Evolutionary conservation across 805 yeast species (phyloP), one percentile per base, ranked within the genome.

Genomic region (Wickerhamia fluorescens): DNA sequence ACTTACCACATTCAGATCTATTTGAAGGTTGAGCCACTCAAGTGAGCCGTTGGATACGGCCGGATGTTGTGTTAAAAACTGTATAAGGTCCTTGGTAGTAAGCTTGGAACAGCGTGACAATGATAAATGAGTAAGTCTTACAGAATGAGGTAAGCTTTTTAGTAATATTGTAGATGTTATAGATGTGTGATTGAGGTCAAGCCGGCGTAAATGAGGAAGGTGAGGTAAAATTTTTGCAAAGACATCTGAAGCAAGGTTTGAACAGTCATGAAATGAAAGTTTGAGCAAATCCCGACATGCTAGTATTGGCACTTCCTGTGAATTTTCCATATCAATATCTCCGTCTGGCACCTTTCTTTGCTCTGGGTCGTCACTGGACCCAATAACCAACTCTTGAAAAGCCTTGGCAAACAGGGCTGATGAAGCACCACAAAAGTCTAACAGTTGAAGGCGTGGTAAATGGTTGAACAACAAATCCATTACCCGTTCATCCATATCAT

Each of bases 401-500:
- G 82, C 78, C 9, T 61, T 43, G 8, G 75, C 73, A 47, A 86
- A 84, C 17, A 48, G 58, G 20, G 61, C 63, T 25, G 83, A 80
- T 5, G 85, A 73, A 21, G 94, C 83, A 6, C 96, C 96, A 53
- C 96, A 87, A 38, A 87, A 85, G 54, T 87, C 96, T 8, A 87
- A 56, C 1, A 84, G 73, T 51, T 78, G 72, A 28, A 88, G 59
- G 31, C 66, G 58, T 4, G 69, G 69, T 44, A 75, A 54, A 13
- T 58, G 41, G 38, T 75, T 73, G 49, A 81, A 75, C 15, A 83
- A 58, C 27, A 53, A 50, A 40, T 66, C 58, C 29, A 83, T 55
- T 1, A 83, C 75, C n/a, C 59, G 49, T 1, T 56, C 55, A 50
- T 80, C 82, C 45, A 87, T 61, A 49, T 87, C 96, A 48, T 71